Base-by-base conservation (phyloP, 1,139 yeast genomes). In the Suhomyces panamericanus region DNA sequence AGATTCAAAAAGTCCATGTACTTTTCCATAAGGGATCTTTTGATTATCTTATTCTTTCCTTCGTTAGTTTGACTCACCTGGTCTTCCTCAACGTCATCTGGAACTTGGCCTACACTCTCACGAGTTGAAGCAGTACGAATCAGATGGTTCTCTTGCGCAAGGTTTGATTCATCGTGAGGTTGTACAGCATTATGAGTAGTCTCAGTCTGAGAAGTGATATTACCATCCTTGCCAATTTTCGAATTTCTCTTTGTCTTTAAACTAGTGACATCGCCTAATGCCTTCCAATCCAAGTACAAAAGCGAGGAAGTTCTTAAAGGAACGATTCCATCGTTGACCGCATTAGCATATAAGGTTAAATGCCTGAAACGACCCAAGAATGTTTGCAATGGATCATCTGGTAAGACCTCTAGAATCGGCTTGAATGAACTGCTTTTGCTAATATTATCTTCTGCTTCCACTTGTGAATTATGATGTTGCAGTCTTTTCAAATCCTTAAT, bases 261-360 rank as follows among this genome's bases (percentile, higher is more conserved):
- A 28, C 54, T 64, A 36, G 58, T 59, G 12, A 64, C 73, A 44
- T 69, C 69, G 1, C 73, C 75, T 22, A 62, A 48, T 1, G 64
- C 64, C 14, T 54, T 52, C 59, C 61, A 62, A 47, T 62, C 66
- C 33, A 62, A 47, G 32, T 59, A 62, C 24, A 62, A 43, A 31
- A 62, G 48, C 2, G 64, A 58, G 6, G 60, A 52, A 1, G 66
- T 62, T 14, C 66, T 49, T 17, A 62, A 46, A 1, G 66, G 65
- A 3, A 60, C 66, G 20, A 62, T 61, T 2, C 66, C 66, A 38
- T 62, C 66, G 33, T 61, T 58, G 22, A 61, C 51, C 2, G 64
- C 63, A 37, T 62, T 62, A 12, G 66, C 65, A 39, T 62, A 62
- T 6, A 61, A 51, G 1, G 62, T 58, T 24, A 60, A 53, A 43